Conservation (phyloP, 1,139 yeast genomes). For the Suhomyces terraborum region DNA sequence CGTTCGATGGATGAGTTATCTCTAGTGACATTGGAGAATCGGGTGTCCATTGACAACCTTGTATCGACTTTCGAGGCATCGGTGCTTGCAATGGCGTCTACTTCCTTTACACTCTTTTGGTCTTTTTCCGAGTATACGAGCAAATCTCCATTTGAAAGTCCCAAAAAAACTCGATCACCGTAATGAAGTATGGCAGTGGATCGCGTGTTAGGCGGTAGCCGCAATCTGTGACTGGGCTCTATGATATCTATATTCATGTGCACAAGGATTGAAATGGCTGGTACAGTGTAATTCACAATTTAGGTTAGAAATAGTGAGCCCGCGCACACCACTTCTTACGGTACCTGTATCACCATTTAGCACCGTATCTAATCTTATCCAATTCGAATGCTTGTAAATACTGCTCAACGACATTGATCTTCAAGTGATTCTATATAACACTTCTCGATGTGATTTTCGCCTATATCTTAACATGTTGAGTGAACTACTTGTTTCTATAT, state of each 20-base stretch:
- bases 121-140: conserved; percentile 21
- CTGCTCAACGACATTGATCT: no score
- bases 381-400: no score
- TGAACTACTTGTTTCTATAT: no score
- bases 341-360: no score
- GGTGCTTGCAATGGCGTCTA: neutral
- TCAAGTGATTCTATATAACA: no score
- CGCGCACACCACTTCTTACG: neutral
- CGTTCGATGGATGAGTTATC: conserved; percentile 25
- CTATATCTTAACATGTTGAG: no score
- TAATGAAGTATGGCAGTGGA: conserved; percentile 29
- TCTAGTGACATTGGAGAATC: conserved; percentile 29
- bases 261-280: neutral
- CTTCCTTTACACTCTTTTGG: neutral
- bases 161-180: conserved; percentile 32
- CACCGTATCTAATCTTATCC: no score
- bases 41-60: conserved; percentile 18
- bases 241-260: conserved; percentile 37
- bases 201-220: conserved; percentile 24
- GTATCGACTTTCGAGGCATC: neutral
- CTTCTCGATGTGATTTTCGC: no score
- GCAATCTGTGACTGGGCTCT: conserved; percentile 34
- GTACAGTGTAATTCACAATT: neutral
- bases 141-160: conserved; percentile 41
- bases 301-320: neutral